Evolutionary conservation across 2,329 filamentous ascomycete genomes (phyloP).

Genomic region (Grosmannia penicillata): DNA sequence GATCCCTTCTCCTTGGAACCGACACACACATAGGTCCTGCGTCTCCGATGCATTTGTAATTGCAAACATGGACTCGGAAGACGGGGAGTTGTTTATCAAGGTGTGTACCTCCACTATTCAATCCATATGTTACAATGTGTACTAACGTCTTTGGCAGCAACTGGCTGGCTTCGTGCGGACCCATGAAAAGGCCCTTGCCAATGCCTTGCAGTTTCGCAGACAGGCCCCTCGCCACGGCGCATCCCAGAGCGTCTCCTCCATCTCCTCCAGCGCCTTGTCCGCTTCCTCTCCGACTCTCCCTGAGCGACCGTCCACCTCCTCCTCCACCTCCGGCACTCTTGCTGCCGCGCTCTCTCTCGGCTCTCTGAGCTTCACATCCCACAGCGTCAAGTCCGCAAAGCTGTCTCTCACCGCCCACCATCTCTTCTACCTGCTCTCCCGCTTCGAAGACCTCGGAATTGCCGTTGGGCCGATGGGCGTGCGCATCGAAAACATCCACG

Average conservation of each 20-base stretch:
- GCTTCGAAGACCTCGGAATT: conserved; percentile 85
- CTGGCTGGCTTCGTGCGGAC: conserved; percentile 91
- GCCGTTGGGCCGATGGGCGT: conserved; percentile 93
- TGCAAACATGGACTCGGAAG: conserved; percentile 69
- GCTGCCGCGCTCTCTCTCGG: conserved; percentile 80
- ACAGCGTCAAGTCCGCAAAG: conserved; percentile 76
- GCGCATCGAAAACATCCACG: conserved; percentile 84
- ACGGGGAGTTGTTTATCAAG: conserved; percentile 82
- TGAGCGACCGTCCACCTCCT: conserved; percentile 48
- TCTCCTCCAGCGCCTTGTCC: conserved; percentile 28
- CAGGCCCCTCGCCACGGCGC: conserved; percentile 55
- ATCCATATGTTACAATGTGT: conserved; percentile 9
- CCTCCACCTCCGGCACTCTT: conserved; percentile 58
- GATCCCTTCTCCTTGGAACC: background rate
- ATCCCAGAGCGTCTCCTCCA: conserved; percentile 48
- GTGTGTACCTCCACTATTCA: conserved; percentile 22
- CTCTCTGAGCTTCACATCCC: conserved; percentile 69
- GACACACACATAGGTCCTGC: conserved; percentile 8
- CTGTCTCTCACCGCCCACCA: conserved; percentile 90
- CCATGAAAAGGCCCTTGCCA: conserved; percentile 92
- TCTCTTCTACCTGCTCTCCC: conserved; percentile 87
- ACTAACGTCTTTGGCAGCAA: conserved; percentile 46
- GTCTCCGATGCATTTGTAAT: conserved; percentile 30
- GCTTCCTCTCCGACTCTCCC: conserved; percentile 38
- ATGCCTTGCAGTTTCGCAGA: conserved; percentile 76